Conservation (phyloP, 371 early-diverging fungal species). For the Actinomortierella wolfii region DNA sequence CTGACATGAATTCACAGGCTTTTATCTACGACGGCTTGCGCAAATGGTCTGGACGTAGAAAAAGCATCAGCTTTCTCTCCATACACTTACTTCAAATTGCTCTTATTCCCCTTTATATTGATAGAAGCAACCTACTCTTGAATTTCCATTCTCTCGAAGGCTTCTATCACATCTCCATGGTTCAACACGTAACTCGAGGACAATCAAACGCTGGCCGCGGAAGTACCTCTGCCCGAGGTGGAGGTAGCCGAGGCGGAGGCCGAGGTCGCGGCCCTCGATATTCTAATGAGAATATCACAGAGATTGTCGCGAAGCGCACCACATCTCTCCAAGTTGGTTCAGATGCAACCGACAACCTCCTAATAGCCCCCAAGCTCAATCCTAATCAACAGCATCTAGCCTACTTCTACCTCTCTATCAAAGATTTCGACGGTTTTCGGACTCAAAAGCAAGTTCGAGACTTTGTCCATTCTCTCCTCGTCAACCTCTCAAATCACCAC, state of each 20-base stretch:
- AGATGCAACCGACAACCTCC: slow-evolving; percentile 42
- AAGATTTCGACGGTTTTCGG: slow-evolving; percentile 7
- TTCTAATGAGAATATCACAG: slow-evolving; percentile 5
- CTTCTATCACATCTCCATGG: not conserved
- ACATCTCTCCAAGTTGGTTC: slow-evolving; percentile 20
- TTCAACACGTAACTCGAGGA: not conserved
- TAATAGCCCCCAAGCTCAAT: slow-evolving; percentile 10
- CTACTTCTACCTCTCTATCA: slow-evolving; percentile 6
- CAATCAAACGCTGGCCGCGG: not conserved
- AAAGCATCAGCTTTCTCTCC: too few species aligned
- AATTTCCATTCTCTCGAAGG: not conserved
- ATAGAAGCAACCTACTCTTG: too few species aligned
- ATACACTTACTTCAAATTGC: too few species aligned
- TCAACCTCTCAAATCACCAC: slow-evolving; percentile 47
- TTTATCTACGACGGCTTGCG: too few species aligned
- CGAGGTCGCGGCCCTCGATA: not conserved
- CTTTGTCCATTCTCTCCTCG: slow-evolving; percentile 35
- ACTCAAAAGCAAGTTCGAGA: slow-evolving; percentile 9
- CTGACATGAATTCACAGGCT: too few species aligned
- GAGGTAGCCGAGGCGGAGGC: not conserved
- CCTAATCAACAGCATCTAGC: slow-evolving; percentile 18
- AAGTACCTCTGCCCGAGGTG: not conserved
- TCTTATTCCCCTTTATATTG: too few species aligned
- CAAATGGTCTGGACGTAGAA: too few species aligned
- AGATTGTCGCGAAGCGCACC: slow-evolving; percentile 5